Percentiles rank a stretch among this genome's conserved stretches.
Evolutionary conservation across 1,284 basidiomycete genomes (phyloP).

Genomic region (Microbotryum lychnidis-dioicae): DNA sequence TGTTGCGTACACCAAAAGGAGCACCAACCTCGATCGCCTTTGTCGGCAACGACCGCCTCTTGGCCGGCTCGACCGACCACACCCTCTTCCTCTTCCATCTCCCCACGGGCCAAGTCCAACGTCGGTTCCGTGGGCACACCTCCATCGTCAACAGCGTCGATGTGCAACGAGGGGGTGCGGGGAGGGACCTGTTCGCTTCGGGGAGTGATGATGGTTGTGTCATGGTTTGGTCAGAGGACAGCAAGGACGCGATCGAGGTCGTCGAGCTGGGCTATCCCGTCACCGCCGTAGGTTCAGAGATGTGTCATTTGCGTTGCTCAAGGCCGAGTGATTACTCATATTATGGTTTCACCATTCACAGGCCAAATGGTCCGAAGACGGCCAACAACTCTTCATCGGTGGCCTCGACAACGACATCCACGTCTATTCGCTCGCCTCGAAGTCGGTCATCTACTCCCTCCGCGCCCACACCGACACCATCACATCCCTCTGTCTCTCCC

Average conservation of each 20-base stretch:
- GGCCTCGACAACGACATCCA: slow-evolving; percentile 90
- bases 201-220: slow-evolving; percentile 84
- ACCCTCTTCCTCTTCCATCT: slow-evolving; percentile 64
- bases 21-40: slow-evolving; percentile 26
- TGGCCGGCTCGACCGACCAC: slow-evolving; percentile 78
- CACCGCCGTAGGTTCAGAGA: slow-evolving; percentile 51
- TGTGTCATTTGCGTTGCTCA: background rate
- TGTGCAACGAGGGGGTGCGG: slow-evolving; percentile 50
- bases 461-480: slow-evolving; percentile 72
- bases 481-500: slow-evolving; percentile 77
- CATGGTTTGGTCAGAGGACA: slow-evolving; percentile 76
- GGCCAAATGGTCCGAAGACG: slow-evolving; percentile 80
- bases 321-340: background rate
- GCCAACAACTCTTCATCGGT: slow-evolving; percentile 73
- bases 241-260: slow-evolving; percentile 64
- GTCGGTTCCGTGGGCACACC: slow-evolving; percentile 70
- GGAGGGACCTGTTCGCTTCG: slow-evolving; percentile 64
- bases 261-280: slow-evolving; percentile 79
- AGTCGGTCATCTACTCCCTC: slow-evolving; percentile 48
- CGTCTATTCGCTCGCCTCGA: slow-evolving; percentile 78
- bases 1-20: slow-evolving; percentile 23
- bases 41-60: slow-evolving; percentile 44
- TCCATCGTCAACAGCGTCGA: slow-evolving; percentile 84
- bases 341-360: background rate
- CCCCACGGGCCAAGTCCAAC: slow-evolving; percentile 59